phyloP scores from a whole-genome alignment of 2,329 filamentous ascomycete genomes.

The Xylaria digitata region DNA sequence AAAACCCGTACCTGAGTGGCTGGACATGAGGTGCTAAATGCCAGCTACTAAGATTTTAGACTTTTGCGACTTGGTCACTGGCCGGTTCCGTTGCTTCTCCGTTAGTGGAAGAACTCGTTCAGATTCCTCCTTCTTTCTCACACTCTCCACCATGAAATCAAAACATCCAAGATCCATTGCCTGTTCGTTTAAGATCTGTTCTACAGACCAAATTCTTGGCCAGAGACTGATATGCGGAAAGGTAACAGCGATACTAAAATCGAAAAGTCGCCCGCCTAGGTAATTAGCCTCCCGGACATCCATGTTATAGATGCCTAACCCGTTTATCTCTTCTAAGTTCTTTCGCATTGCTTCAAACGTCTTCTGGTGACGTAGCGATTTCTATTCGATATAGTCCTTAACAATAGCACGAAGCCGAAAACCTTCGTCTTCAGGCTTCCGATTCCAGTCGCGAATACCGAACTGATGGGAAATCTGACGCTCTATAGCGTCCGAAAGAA shows the following conservation, averaged over 20 bases:
- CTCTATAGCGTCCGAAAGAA: neutral
- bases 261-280: constrained; percentile 31
- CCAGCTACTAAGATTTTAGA: neutral
- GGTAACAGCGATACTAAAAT: constrained; percentile 34
- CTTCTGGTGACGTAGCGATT: neutral
- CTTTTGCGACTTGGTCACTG: constrained; percentile 3
- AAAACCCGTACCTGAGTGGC: too few relatives aligned
- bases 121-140: neutral
- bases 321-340: constrained; percentile 25
- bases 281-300: constrained; percentile 33
- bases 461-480: neutral
- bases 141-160: constrained; percentile 3
- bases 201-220: neutral
- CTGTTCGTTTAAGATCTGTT: neutral
- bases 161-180: constrained; percentile 4
- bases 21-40: too few relatives aligned
- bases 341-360: constrained; percentile 18
- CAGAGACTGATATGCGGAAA: constrained; percentile 24
- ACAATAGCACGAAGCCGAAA: constrained; percentile 6
- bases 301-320: constrained; percentile 33
- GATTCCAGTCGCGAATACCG: constrained; percentile 17
- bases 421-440: neutral
- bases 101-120: too few relatives aligned
- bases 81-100: neutral
- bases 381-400: constrained; percentile 11